A percentile compares a stretch with the other conserved stretches of the same genome.
Conservation (phyloP, 345 rosid genomes). For the Ceriops zippeliana region DNA sequence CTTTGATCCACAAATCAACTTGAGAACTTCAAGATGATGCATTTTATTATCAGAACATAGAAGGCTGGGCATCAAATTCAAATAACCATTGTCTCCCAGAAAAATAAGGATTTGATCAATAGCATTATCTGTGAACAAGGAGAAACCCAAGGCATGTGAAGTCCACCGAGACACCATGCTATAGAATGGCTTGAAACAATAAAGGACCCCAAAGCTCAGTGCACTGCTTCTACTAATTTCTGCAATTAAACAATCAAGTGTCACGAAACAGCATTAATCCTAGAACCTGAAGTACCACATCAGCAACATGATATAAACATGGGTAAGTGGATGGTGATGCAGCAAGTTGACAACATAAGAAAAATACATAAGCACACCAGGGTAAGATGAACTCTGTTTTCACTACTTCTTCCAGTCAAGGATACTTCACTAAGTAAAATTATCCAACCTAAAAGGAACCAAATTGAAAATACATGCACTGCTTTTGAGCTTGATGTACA, state of each 20-base stretch:
- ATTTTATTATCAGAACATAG: conserved; percentile 13
- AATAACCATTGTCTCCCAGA: conserved; percentile 13
- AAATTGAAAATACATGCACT: no score
- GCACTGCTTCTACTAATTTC: conserved; percentile 40
- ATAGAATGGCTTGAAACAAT: conserved; percentile 15
- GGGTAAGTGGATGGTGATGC: not conserved
- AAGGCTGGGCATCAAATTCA: not conserved
- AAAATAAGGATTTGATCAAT: conserved; percentile 15
- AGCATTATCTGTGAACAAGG: conserved; percentile 20
- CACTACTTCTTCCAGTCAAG: not conserved
- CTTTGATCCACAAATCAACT: not conserved
- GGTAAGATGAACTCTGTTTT: not conserved
- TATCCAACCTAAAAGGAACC: no score
- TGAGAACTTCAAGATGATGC: conserved; percentile 1
- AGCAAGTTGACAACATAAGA: not conserved
- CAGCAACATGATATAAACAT: not conserved
- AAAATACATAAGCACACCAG: no score
- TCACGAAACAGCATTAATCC: conserved; percentile 9
- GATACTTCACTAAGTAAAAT: no score
- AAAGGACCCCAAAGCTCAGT: conserved; percentile 26
- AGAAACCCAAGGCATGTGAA: conserved; percentile 9
- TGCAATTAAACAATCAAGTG: conserved; percentile 26
- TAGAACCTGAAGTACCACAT: not conserved
- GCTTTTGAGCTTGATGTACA: no score
- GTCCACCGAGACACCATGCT: conserved; percentile 21